A percentile compares a stretch with the other conserved stretches of the same genome.
Evolutionary conservation across 2,329 filamentous ascomycete genomes (phyloP).

Genomic region (Fusarium humuli): DNA sequence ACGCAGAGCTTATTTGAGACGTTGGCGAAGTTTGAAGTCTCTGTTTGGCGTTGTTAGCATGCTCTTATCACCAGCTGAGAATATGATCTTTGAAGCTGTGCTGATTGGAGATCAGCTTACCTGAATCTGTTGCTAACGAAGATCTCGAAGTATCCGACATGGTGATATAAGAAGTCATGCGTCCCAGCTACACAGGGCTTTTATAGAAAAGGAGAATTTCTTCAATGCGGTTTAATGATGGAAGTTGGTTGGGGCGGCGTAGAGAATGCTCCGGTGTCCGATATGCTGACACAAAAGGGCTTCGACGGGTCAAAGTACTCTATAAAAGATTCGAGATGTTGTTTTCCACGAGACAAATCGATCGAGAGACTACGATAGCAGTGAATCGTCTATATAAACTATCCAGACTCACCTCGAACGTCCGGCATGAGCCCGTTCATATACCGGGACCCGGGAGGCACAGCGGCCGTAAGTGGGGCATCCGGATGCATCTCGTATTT

Average conservation of each 20-base stretch:
- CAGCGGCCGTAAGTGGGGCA: slow-evolving; percentile 25
- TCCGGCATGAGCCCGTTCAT: slow-evolving; percentile 7
- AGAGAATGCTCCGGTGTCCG: slow-evolving; percentile 28
- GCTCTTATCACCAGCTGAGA: too few relatives aligned
- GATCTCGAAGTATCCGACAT: slow-evolving; percentile 16
- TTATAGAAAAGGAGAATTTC: too few relatives aligned
- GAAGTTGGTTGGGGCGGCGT: too few relatives aligned
- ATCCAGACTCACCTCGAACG: neutral
- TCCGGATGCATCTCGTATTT: slow-evolving; percentile 37
- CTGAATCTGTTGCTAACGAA: neutral
- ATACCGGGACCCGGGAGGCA: slow-evolving; percentile 14
- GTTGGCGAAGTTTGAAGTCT: too few relatives aligned
- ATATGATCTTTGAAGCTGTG: too few relatives aligned
- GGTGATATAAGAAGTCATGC: neutral
- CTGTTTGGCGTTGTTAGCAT: too few relatives aligned
- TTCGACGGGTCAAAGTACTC: neutral
- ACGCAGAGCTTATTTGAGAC: too few relatives aligned
- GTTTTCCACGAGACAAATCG: neutral
- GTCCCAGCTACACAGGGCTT: too few relatives aligned
- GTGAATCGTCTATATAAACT: neutral
- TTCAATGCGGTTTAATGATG: too few relatives aligned
- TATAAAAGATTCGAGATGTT: too few relatives aligned
- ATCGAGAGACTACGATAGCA: neutral
- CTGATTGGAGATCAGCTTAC: too few relatives aligned
- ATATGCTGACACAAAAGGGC: slow-evolving; percentile 16